Percentiles rank a stretch among this genome's conserved stretches.
These are phyloP conservation scores for Diaporthe humulicola DNA, from an alignment of 2,329 filamentous ascomycete species.

Conservation along the genomic window DNA sequence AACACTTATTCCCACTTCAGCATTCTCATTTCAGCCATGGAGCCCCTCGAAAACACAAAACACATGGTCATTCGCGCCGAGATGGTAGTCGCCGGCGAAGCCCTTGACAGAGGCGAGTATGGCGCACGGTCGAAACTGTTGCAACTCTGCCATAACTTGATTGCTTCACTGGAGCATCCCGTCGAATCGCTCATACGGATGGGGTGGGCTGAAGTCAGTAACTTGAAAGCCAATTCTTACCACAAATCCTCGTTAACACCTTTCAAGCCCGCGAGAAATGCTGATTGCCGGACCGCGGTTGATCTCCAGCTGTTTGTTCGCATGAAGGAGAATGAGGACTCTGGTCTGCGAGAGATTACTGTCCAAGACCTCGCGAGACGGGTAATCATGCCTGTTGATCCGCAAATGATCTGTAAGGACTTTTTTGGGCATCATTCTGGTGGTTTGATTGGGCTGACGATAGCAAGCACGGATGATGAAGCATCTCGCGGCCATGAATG, in stretches of 20 bases:
- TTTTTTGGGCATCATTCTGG: too few relatives aligned
- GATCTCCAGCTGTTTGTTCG: conserved; percentile 52
- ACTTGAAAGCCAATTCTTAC: not conserved
- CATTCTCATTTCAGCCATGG: not conserved
- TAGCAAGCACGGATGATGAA: conserved; percentile 47
- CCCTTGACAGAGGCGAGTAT: conserved; percentile 39
- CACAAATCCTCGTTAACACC: conserved; percentile 9
- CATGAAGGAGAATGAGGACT: conserved; percentile 43
- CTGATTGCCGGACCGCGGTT: conserved; percentile 52
- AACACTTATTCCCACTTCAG: not conserved
- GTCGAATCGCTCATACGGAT: conserved; percentile 53
- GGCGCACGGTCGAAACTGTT: conserved; percentile 54
- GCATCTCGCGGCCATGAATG: conserved; percentile 54
- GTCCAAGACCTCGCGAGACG: conserved; percentile 47
- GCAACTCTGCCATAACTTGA: conserved; percentile 50
- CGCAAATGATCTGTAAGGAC: conserved; percentile 41
- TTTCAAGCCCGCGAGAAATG: conserved; percentile 50
- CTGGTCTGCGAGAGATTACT: conserved; percentile 45
- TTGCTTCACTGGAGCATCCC: conserved; percentile 52
- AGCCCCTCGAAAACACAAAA: too few relatives aligned
- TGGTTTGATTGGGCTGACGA: not conserved
- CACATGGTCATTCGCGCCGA: too few relatives aligned
- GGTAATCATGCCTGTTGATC: conserved; percentile 44
- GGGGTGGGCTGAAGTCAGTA: conserved; percentile 54
- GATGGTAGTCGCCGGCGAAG: too few relatives aligned